Evolutionary conservation across 1,284 basidiomycete species (phyloP).

Genomic region (Taiwanofungus camphoratus): DNA sequence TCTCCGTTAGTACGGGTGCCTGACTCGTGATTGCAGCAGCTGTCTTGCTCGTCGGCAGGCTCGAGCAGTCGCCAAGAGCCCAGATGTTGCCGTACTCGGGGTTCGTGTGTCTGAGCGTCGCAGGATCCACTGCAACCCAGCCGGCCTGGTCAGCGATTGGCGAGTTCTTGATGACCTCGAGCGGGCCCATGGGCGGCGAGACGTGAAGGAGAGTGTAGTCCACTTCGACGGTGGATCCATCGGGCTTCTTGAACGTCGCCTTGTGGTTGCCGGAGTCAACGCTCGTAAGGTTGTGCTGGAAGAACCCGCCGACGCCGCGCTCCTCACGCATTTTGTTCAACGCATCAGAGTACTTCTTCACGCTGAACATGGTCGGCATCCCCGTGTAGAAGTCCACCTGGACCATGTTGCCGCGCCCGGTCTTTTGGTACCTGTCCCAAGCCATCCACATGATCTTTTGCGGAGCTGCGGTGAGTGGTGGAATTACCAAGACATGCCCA

Average conservation of each 20-base stretch:
- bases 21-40: constrained; percentile 91
- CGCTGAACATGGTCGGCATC: constrained; percentile 89
- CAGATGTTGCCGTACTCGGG: constrained; percentile 80
- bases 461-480: constrained; percentile 48
- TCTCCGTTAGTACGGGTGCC: constrained; percentile 90
- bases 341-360: constrained; percentile 88
- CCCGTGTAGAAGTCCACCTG: constrained; percentile 88
- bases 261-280: constrained; percentile 65
- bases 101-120: constrained; percentile 81
- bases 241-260: constrained; percentile 80
- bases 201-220: constrained; percentile 87
- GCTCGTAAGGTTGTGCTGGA: constrained; percentile 81
- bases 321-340: constrained; percentile 74
- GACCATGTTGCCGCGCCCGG: constrained; percentile 53
- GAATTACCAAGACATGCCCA: neutral
- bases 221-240: constrained; percentile 61
- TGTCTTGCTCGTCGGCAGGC: constrained; percentile 92
- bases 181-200: constrained; percentile 87
- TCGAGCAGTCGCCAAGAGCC: constrained; percentile 86
- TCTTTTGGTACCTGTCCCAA: constrained; percentile 67
- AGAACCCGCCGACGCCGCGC: constrained; percentile 76
- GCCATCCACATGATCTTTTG: constrained; percentile 98
- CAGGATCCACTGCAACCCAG: constrained; percentile 84
- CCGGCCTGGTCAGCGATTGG: constrained; percentile 78
- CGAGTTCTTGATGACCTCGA: constrained; percentile 76